Evolutionary conservation across 345 rosid species (phyloP), one percentile per base, ranked within the genome.

Genomic region (Eucalyptus regnans): DNA sequence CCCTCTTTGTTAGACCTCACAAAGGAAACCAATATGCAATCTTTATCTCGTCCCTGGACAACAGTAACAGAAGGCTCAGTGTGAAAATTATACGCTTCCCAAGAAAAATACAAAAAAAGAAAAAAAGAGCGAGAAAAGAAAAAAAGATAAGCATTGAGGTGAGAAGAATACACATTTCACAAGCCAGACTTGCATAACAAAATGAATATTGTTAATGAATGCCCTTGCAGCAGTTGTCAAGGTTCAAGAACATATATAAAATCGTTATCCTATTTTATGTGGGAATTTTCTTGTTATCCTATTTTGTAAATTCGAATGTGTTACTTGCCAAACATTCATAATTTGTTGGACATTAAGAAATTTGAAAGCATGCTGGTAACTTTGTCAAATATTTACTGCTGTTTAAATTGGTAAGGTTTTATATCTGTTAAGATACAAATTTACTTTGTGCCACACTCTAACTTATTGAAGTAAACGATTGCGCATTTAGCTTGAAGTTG

Each of bases 11-110:
- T 88, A 23, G 98, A 96, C 91, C 98, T 93, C 79, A 95, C 99
- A 88, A 97, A 97, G 5, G 99, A 97, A 25, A 96, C 93, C 89
- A 97, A 46, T 93, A 97, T 94, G 94, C 99, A 96, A 89, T 96
- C 99, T 89, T 96, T 97, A 90, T 97, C 99, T 90, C 99, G 93
- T 91, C 99, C 99, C 99, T 96, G 93, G 33, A 68, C 66, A 86
- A 86, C 88, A 79, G 84, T 68, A 87, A 37, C 33, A 80, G 43
- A 58, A 62, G 14, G 46, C 71, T 49, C 37, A 87, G 44, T 41
- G 68, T 20, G 43, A 56, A 43, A 16, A 31, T 44, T 44, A 48
- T 41, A 10, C 71, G 8, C 86, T 43, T 80, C 37, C 48, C 79
- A 23, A 76, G 48, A 41, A 41, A 76, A 43, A 1, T 20, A 20